Conservation (phyloP, 768 basidiomycete species). For the Obba rivulosa region DNA sequence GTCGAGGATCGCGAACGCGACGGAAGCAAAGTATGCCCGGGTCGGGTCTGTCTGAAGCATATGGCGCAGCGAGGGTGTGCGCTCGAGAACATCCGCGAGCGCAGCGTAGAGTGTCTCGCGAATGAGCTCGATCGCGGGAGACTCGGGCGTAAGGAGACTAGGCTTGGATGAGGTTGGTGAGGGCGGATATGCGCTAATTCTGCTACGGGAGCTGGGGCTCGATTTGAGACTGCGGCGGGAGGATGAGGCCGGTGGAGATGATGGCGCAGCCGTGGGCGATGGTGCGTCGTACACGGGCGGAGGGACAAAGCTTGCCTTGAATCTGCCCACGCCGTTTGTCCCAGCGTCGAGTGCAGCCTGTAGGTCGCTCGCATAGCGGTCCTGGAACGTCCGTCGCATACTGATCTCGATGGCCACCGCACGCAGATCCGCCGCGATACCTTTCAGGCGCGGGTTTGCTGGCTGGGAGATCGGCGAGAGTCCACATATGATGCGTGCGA, state of each 20-base stretch:
- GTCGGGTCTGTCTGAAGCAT: conserved; percentile 60
- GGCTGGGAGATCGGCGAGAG: conserved; percentile 42
- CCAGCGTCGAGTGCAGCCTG: conserved; percentile 78
- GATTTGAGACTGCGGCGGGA: conserved; percentile 9
- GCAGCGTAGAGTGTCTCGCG: conserved; percentile 85
- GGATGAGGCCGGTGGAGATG: conserved; percentile 16
- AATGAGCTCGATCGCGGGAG: conserved; percentile 69
- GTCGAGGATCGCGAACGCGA: conserved; percentile 67
- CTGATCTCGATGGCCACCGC: conserved; percentile 86
- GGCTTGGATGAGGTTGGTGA: conserved; percentile 17
- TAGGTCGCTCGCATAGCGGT: conserved; percentile 66
- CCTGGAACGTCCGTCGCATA: conserved; percentile 78
- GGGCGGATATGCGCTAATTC: conserved; percentile 19
- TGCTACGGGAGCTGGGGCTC: conserved; percentile 17
- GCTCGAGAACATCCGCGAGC: conserved; percentile 63
- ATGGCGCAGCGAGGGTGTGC: conserved; percentile 44
- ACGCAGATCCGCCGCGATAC: conserved; percentile 76
- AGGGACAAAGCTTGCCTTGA: conserved; percentile 61
- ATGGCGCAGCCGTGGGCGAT: conserved; percentile 9
- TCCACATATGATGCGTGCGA: conserved; percentile 74
- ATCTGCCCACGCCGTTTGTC: conserved; percentile 23
- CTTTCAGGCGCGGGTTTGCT: conserved; percentile 36
- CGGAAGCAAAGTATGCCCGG: conserved; percentile 75
- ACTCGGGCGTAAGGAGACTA: conserved; percentile 30
- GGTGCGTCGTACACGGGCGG: conserved; percentile 57